Conservation (phyloP, 106 monocot species). For the Acorus gramineus region DNA sequence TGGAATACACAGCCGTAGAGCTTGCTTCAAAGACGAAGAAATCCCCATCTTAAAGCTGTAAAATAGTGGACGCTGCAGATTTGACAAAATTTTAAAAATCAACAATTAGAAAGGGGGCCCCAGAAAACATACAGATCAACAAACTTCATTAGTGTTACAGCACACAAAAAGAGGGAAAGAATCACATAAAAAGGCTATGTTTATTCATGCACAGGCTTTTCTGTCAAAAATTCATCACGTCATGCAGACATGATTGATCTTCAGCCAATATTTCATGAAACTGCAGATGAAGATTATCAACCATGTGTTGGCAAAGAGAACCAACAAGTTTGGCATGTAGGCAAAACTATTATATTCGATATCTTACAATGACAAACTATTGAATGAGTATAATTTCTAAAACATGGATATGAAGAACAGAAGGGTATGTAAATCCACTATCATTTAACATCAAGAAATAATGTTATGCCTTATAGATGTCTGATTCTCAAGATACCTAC, state of each 20-base stretch:
- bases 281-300: too few species aligned
- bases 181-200: neutral
- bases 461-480: too few species aligned
- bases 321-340: neutral
- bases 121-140: neutral
- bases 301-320: neutral
- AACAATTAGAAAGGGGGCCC: too few species aligned
- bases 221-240: neutral
- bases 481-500: too few species aligned
- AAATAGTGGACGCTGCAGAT: conserved; percentile 80
- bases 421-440: too few species aligned
- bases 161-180: neutral
- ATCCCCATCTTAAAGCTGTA: conserved; percentile 89
- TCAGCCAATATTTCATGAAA: neutral
- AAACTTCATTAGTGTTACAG: neutral
- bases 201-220: neutral
- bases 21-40: conserved; percentile 36
- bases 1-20: conserved; percentile 55
- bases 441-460: too few species aligned
- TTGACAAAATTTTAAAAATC: too few species aligned
- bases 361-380: too few species aligned
- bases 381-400: too few species aligned
- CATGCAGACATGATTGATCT: neutral
- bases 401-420: too few species aligned
- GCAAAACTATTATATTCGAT: neutral